Conservation (phyloP, 352 stramenopile genomes). For the Pythium plurisporium region DNA sequence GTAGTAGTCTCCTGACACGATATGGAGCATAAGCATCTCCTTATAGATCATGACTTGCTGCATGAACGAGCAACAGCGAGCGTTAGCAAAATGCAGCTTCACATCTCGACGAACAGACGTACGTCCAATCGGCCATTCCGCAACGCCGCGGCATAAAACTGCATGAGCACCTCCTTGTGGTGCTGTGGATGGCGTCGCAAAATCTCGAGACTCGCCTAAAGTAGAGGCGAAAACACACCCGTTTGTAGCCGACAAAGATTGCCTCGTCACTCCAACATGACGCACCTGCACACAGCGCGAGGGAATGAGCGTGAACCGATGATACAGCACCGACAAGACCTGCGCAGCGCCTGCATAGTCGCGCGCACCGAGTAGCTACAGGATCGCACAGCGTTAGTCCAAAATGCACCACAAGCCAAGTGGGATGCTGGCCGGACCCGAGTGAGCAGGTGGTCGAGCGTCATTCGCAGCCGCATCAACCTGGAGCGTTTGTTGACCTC, state of each 20-base stretch:
- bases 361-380: slow-evolving; percentile 57
- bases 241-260: too few species aligned
- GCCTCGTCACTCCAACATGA: too few species aligned
- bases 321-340: slow-evolving; percentile 62
- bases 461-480: slow-evolving; percentile 32
- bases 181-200: slow-evolving; percentile 49
- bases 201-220: slow-evolving; percentile 74
- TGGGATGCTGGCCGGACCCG: too few species aligned
- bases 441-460: slow-evolving; percentile 47
- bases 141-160: slow-evolving; percentile 52
- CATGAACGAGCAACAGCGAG: background rate
- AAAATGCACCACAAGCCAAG: too few species aligned
- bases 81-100: background rate
- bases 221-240: background rate
- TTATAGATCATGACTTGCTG: slow-evolving; percentile 67
- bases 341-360: slow-evolving; percentile 68
- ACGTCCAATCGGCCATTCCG: slow-evolving; percentile 46
- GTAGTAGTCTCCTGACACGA: slow-evolving; percentile 72
- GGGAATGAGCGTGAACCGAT: slow-evolving; percentile 55
- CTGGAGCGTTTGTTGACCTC: slow-evolving; percentile 21
- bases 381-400: too few species aligned
- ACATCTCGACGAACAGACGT: slow-evolving; percentile 2
- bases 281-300: slow-evolving; percentile 64
- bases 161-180: slow-evolving; percentile 41
- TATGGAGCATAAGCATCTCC: slow-evolving; percentile 68